Percentiles rank a stretch among this genome's conserved stretches.
Evolutionary conservation across 106 monocot species (phyloP).

Genomic region (Posidonia australis): DNA sequence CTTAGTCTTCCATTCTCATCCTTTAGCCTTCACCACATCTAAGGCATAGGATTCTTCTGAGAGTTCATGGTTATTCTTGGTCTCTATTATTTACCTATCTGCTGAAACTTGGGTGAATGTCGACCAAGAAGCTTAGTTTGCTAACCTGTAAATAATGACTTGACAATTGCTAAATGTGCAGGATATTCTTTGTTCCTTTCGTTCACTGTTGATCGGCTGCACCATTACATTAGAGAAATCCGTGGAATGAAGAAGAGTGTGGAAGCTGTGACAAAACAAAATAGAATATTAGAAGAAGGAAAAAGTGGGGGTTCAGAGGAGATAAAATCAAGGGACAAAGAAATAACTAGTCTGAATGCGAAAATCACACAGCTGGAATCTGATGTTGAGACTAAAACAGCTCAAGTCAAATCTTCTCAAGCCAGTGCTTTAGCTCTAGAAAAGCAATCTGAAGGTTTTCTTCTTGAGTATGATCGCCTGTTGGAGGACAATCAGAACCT

Average conservation of each 20-base stretch:
- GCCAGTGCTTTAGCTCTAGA: conserved; percentile 17
- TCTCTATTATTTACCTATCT: too few relatives aligned
- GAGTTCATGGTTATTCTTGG: too few relatives aligned
- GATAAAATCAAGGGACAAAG: neutral
- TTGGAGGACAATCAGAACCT: conserved; percentile 20
- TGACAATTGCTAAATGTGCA: neutral
- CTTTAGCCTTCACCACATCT: neutral
- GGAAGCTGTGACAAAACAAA: conserved; percentile 10
- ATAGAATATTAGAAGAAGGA: conserved; percentile 9
- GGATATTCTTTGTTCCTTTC: conserved; percentile 16
- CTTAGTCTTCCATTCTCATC: too few relatives aligned
- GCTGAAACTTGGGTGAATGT: too few relatives aligned
- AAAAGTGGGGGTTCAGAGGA: conserved; percentile 37
- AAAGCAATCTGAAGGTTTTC: conserved; percentile 73
- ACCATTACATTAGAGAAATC: conserved; percentile 15
- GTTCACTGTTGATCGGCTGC: conserved; percentile 17
- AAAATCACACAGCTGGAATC: conserved; percentile 10
- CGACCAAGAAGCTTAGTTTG: too few relatives aligned
- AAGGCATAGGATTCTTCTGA: neutral
- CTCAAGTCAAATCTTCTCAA: neutral
- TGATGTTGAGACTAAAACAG: neutral
- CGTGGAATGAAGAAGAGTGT: conserved; percentile 14
- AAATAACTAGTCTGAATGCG: conserved; percentile 2
- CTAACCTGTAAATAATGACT: neutral
- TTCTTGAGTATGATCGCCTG: conserved; percentile 63